These are phyloP conservation scores for Pelargonium myrrhifolium DNA, from an alignment of 441 rosid species.

Conservation along the genomic window DNA sequence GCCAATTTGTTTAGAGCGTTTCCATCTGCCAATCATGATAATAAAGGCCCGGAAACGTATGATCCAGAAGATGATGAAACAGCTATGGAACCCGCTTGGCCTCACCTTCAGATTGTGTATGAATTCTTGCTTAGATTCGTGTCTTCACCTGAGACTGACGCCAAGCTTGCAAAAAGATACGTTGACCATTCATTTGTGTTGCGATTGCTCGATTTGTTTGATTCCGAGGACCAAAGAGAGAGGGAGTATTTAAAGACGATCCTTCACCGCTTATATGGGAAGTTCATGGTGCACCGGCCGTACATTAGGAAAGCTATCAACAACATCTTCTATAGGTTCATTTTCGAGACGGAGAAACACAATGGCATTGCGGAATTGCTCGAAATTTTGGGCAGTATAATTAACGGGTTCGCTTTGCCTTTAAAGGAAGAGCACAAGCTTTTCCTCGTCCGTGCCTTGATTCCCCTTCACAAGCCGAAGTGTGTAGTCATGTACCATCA, in stretches of 20 bases:
- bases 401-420: conserved; percentile 54
- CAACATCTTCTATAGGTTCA: conserved; percentile 62
- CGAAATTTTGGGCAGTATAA: conserved; percentile 14
- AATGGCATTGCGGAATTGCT: conserved; percentile 15
- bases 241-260: conserved; percentile 79
- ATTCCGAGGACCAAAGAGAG: conserved; percentile 80
- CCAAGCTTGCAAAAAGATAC: conserved; percentile 75
- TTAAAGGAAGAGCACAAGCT: conserved; percentile 89
- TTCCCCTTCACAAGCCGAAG: conserved; percentile 87
- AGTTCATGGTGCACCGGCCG: conserved; percentile 40
- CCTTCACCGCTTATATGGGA: conserved; percentile 32
- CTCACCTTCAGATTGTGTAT: conserved; percentile 15
- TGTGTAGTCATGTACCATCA: conserved; percentile 65
- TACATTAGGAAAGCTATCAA: conserved; percentile 72
- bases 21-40: conserved; percentile 42
- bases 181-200: conserved; percentile 75
- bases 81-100: conserved; percentile 34
- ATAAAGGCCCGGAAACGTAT: conserved; percentile 40
- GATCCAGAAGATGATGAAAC: conserved; percentile 76
- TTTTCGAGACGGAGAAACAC: conserved; percentile 28
- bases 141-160: conserved; percentile 68
- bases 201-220: conserved; percentile 67
- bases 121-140: conserved; percentile 68
- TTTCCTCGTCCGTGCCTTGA: conserved; percentile 62
- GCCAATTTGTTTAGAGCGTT: conserved; percentile 64